These are phyloP conservation scores for Celoporthe dispersa DNA, from an alignment of 2,329 filamentous ascomycete genomes.

Conservation along the genomic window DNA sequence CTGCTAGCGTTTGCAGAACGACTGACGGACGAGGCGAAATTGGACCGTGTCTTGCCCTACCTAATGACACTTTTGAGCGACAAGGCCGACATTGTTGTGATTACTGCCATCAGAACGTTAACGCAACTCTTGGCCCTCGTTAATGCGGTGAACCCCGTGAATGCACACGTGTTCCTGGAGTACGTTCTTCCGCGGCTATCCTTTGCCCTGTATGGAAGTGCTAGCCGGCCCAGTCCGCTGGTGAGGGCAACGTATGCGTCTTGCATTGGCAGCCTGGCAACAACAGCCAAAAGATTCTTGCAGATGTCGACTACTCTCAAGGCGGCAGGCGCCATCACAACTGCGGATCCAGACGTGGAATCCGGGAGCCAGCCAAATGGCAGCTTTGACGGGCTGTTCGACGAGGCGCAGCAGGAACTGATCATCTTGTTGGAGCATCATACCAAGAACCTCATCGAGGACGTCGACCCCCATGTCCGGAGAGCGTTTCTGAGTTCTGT, in stretches of 20 bases:
- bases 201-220: conserved; percentile 51
- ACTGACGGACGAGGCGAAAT: conserved; percentile 91
- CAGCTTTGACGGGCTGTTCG: conserved; percentile 82
- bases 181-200: conserved; percentile 70
- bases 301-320: conserved; percentile 89
- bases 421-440: conserved; percentile 84
- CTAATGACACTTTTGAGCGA: conserved; percentile 83
- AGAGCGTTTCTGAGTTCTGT: conserved; percentile 92
- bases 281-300: conserved; percentile 81
- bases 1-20: conserved; percentile 89
- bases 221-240: conserved; percentile 64
- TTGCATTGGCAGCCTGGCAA: conserved; percentile 85
- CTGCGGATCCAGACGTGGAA: conserved; percentile 79
- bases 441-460: conserved; percentile 87
- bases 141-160: conserved; percentile 80
- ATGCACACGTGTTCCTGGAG: conserved; percentile 70
- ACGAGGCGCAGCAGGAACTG: conserved; percentile 82
- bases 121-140: conserved; percentile 89
- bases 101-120: conserved; percentile 83
- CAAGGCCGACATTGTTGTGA: conserved; percentile 79
- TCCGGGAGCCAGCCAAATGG: conserved; percentile 68
- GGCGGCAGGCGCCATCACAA: conserved; percentile 79
- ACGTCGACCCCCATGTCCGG: conserved; percentile 82
- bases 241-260: conserved; percentile 92
- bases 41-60: conserved; percentile 92